Evolutionary conservation across 805 yeast genomes (phyloP).

Genomic region (Yarrowia sp.): DNA sequence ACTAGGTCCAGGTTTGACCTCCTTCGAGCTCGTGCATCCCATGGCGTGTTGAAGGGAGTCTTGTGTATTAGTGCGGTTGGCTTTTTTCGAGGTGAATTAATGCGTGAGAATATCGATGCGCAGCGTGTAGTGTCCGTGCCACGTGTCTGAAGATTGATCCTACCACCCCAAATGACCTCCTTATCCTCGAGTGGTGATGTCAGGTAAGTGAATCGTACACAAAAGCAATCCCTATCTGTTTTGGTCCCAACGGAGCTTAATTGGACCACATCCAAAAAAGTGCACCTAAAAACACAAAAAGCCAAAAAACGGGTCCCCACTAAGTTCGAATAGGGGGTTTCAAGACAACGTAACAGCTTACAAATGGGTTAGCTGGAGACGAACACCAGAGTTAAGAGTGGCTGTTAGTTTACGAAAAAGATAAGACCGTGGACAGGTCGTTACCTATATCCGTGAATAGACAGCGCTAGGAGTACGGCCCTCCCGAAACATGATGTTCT

Average conservation of each 20-base stretch:
- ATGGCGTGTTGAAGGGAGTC: background rate
- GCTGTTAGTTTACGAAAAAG: too few species aligned
- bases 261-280: background rate
- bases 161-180: conserved; percentile 17
- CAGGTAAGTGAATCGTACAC: background rate
- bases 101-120: background rate
- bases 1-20: conserved; percentile 9
- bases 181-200: conserved; percentile 8
- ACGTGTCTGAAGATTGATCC: background rate
- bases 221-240: conserved; percentile 13
- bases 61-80: background rate
- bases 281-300: background rate
- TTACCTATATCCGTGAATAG: too few species aligned
- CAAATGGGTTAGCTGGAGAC: too few species aligned
- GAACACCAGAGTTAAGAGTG: too few species aligned
- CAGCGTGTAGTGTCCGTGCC: background rate
- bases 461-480: too few species aligned
- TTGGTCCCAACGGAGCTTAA: conserved; percentile 20
- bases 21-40: conserved; percentile 22
- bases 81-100: background rate
- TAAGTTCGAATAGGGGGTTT: background rate
- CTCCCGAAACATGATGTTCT: too few species aligned
- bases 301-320: background rate
- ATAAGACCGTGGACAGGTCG: too few species aligned
- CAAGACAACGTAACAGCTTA: background rate